Base-by-base conservation (phyloP, 352 stramenopile genomes). In the Phytophthora multivora region DNA sequence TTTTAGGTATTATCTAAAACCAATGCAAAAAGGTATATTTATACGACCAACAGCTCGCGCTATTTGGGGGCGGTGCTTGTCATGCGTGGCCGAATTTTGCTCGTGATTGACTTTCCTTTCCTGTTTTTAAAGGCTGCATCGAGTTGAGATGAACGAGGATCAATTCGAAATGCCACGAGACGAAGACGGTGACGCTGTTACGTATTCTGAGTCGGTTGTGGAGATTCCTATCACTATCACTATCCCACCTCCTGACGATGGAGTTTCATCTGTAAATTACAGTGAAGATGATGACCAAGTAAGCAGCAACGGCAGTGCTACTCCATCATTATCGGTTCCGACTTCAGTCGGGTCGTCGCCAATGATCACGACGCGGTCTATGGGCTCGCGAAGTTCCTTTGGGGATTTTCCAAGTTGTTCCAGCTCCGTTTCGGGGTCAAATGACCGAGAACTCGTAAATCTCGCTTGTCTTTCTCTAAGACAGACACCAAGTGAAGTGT, bases 361-460 rank as follows among this genome's bases (percentile, higher is more conserved):
- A 1, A 60, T 50, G 45, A 47, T 51, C 8, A 63, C 49, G 0
- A 64, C 59, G 5, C 63, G 56, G n/a, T 69, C 71, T 11, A 9
- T 54, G 1, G 69, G 60, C 4, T 63, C 57, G 13, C 41, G 63
- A 31, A 73, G 65, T 15, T 76, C 69, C 0, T 51, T 73, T 33
- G 61, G 50, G 13, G 66, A 69, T 30, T 65, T 76, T 39, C 66
- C 57, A 16, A 78, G 59, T 21, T 59, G 40, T 33, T 57, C 51
- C 5, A 68, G 25, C 23, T 54, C 61, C 2, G 16, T 45, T 36
- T 66, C 65, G 3, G 35, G 67, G n/a, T 64, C 46, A 2, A 71
- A 43, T 47, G 77, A 83, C 39, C 51, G 53, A 10, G 77, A 83
- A 30, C 51, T 89, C 13, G 58, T 91, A 19, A 67, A 68, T 15